A percentile compares a stretch with the other conserved stretches of the same genome.
phyloP scores from a whole-genome alignment of 163 green algal genomes.

The Trebouxia gelatinosa region DNA sequence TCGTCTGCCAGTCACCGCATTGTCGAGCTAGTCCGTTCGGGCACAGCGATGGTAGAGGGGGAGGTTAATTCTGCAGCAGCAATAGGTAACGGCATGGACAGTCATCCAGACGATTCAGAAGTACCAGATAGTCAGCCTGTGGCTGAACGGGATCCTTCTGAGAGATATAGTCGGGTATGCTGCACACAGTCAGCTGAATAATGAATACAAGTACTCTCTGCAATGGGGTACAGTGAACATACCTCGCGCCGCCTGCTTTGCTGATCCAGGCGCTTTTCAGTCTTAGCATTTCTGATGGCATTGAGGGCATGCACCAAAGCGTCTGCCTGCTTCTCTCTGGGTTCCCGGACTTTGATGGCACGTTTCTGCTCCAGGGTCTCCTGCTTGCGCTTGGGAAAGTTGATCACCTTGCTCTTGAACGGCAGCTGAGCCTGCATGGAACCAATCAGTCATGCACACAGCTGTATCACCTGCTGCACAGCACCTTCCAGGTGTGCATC shows the following conservation, averaged over 20 bases:
- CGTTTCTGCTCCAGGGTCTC: conserved; percentile 87
- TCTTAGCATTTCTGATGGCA: conserved; percentile 77
- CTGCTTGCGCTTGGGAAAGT: conserved; percentile 82
- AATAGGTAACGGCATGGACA: background rate
- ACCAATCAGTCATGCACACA: no score
- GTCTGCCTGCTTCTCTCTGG: conserved; percentile 55
- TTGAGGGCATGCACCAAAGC: conserved; percentile 91
- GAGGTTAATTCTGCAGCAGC: conserved; percentile 18
- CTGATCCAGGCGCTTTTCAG: conserved; percentile 40
- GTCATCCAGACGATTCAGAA: conserved; percentile 10
- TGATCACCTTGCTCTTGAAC: conserved; percentile 96
- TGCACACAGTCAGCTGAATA: background rate
- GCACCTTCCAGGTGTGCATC: no score
- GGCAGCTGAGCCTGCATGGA: conserved; percentile 91
- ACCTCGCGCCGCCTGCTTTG: conserved; percentile 46
- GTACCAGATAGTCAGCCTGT: conserved; percentile 13
- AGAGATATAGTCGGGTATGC: conserved; percentile 25
- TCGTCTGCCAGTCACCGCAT: background rate
- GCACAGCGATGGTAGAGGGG: conserved; percentile 18
- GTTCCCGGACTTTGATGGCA: conserved; percentile 84
- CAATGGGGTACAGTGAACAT: background rate
- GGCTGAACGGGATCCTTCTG: conserved; percentile 13
- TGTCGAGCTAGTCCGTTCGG: no score
- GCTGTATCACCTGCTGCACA: no score
- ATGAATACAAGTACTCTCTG: background rate